These are phyloP conservation scores for Cyathus striatus DNA, from an alignment of 768 basidiomycete species.

Conservation along the genomic window DNA sequence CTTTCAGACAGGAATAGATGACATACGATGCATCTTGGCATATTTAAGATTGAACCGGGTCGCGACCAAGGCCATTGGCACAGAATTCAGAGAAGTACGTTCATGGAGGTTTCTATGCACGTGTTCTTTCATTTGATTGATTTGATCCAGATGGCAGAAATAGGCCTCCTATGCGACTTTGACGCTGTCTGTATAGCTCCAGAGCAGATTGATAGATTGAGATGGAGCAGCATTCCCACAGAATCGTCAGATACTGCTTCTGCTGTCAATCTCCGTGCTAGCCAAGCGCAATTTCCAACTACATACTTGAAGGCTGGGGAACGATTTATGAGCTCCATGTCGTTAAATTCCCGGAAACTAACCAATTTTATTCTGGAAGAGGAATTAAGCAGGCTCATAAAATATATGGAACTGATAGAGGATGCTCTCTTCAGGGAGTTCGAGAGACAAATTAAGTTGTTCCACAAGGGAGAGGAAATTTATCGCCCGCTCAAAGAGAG, in stretches of 20 bases:
- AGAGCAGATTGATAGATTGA: constrained; percentile 29
- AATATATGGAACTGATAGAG: constrained; percentile 35
- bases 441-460: no score
- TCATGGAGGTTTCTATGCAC: constrained; percentile 5
- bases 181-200: constrained; percentile 38
- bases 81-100: constrained; percentile 36
- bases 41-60: constrained; percentile 37
- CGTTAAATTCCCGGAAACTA: constrained; percentile 27
- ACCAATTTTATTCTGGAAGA: constrained; percentile 25
- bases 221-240: constrained; percentile 23
- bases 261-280: constrained; percentile 25
- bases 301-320: constrained; percentile 20
- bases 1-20: constrained; percentile 38
- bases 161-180: constrained; percentile 34
- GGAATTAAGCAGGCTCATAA: constrained; percentile 24
- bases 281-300: constrained; percentile 34
- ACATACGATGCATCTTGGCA: constrained; percentile 37
- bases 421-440: constrained; percentile 26
- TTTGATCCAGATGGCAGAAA: constrained; percentile 34
- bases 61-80: constrained; percentile 34
- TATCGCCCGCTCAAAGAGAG: no score
- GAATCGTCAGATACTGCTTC: constrained; percentile 15
- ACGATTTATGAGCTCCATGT: constrained; percentile 30
- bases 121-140: constrained; percentile 11
- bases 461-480: no score